A percentile compares a stretch with the other conserved stretches of the same genome.
These are phyloP conservation scores for Cerioporus squamosus DNA, from an alignment of 1,284 basidiomycete genomes.

Conservation along the genomic window DNA sequence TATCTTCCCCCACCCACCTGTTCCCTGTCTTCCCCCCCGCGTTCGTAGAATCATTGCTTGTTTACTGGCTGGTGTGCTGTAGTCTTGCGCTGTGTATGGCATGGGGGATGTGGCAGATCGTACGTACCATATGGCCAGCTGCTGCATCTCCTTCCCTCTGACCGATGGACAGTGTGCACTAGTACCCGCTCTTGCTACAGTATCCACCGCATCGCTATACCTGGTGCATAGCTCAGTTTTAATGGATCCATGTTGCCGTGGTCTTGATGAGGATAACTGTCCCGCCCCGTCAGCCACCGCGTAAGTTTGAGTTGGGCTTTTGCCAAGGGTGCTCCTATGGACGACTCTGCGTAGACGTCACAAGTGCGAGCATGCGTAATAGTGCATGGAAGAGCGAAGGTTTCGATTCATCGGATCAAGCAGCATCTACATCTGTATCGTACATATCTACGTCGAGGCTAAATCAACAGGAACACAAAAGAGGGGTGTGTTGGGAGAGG, in stretches of 20 bases:
- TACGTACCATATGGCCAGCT: neutral
- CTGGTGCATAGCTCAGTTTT: conserved; percentile 8
- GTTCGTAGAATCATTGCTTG: too few species aligned
- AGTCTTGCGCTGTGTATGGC: conserved; percentile 6
- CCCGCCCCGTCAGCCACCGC: too few species aligned
- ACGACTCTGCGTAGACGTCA: too few species aligned
- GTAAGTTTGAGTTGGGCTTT: too few species aligned
- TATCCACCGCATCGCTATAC: conserved; percentile 4
- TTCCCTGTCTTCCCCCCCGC: too few species aligned
- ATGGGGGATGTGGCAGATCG: conserved; percentile 2
- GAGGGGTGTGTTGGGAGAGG: neutral
- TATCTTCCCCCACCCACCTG: too few species aligned
- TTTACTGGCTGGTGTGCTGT: conserved; percentile 2
- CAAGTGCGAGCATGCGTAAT: too few species aligned
- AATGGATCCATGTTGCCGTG: conserved; percentile 3
- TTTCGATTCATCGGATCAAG: neutral
- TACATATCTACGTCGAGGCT: conserved; percentile 4
- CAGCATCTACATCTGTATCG: conserved; percentile 6
- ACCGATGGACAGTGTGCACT: conserved; percentile 9
- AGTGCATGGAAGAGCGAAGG: neutral
- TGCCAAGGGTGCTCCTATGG: too few species aligned
- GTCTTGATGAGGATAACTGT: too few species aligned
- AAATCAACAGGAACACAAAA: neutral
- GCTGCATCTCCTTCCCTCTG: neutral
- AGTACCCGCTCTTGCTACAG: conserved; percentile 3